These are phyloP conservation scores for Pterulicium gracile DNA, from an alignment of 1,284 basidiomycete genomes.

Conservation along the genomic window DNA sequence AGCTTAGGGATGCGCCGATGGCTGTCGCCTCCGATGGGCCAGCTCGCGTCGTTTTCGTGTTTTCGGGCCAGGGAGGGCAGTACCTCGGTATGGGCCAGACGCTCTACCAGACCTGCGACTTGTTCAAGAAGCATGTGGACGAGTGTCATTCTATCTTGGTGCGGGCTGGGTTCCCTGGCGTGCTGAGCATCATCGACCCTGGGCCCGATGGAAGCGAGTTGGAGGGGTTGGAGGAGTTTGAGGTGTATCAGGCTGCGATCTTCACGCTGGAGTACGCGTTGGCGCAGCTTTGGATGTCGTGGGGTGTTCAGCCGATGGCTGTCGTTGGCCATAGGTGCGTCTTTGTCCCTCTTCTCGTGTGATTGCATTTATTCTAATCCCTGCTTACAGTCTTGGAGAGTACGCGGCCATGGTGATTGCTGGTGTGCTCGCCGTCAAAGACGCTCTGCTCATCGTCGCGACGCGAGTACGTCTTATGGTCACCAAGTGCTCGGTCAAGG, in stretches of 20 bases:
- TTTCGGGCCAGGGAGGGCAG: conserved; percentile 62
- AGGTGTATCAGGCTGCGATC: conserved; percentile 41
- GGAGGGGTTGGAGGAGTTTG: conserved; percentile 22
- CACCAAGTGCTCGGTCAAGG: conserved; percentile 27
- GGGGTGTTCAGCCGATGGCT: conserved; percentile 46
- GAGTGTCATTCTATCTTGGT: conserved; percentile 42
- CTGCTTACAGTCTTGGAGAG: conserved; percentile 46
- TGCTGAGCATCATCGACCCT: conserved; percentile 33
- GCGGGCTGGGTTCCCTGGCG: conserved; percentile 36
- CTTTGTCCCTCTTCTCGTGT: not conserved
- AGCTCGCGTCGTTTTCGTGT: conserved; percentile 44
- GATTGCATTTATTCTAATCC: conserved; percentile 7
- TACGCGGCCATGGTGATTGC: conserved; percentile 56
- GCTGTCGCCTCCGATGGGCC: conserved; percentile 17
- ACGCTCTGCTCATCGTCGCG: conserved; percentile 48
- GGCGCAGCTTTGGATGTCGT: conserved; percentile 48
- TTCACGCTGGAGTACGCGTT: conserved; percentile 54
- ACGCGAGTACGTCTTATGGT: conserved; percentile 44
- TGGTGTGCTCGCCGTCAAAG: conserved; percentile 40
- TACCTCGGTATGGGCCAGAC: conserved; percentile 51
- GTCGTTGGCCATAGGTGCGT: conserved; percentile 60
- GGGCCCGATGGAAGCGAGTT: conserved; percentile 13
- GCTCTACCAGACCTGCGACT: conserved; percentile 35
- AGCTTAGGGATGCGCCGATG: conserved; percentile 25
- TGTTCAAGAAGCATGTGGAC: conserved; percentile 42